Evolutionary conservation across 164 flowering plant species (phyloP).

Genomic region (Kingdonia uniflora): DNA sequence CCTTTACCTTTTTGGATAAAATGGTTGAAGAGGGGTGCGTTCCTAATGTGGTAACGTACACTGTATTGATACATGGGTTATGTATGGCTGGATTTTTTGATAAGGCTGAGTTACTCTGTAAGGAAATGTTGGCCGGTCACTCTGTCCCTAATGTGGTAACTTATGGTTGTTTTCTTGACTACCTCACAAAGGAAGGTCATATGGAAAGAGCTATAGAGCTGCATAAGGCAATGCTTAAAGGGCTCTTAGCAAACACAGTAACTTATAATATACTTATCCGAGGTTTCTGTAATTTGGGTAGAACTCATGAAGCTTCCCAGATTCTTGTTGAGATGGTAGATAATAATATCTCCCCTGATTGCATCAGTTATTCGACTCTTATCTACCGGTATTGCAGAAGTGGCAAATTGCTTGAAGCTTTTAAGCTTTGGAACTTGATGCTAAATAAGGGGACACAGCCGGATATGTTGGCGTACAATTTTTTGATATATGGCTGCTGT

Average conservation of each 20-base stretch:
- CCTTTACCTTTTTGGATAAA: no score
- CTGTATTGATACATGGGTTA: no score
- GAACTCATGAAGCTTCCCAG: conserved; percentile 41
- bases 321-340: conserved; percentile 46
- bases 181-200: no score
- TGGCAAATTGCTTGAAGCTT: conserved; percentile 45
- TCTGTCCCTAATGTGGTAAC: conserved; percentile 58
- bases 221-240: conserved; percentile 49
- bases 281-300: no score
- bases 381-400: conserved; percentile 53
- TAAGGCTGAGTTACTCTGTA: conserved; percentile 55
- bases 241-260: conserved; percentile 45
- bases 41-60: no score
- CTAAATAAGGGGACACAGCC: conserved; percentile 46
- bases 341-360: conserved; percentile 52
- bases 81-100: conserved; percentile 55
- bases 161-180: conserved; percentile 77
- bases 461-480: conserved; percentile 61
- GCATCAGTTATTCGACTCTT: conserved; percentile 75
- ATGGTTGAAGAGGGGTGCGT: no score
- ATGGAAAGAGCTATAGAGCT: conserved; percentile 52
- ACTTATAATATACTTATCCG: no score
- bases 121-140: conserved; percentile 50
- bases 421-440: conserved; percentile 66
- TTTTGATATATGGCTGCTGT: conserved; percentile 66